phyloP scores from a whole-genome alignment of 2,329 filamentous ascomycete species.

The Claviceps cyperi region DNA sequence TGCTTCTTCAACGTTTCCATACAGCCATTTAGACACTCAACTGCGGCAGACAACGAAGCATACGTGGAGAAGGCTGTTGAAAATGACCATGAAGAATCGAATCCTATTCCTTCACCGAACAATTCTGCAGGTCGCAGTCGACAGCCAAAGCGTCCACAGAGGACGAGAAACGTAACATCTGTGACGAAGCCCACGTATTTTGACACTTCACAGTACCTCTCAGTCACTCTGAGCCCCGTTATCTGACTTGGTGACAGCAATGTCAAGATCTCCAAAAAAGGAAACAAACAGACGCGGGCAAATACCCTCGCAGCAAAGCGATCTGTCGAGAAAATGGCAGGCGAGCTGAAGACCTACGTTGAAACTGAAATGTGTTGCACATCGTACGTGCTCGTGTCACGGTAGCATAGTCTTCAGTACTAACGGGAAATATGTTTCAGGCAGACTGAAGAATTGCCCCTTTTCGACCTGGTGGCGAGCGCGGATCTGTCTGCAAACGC shows the following conservation, averaged over 20 bases:
- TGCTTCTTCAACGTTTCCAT: neutral
- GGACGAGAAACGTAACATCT: neutral
- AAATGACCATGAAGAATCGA: neutral
- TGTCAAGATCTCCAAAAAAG: neutral
- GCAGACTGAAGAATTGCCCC: neutral
- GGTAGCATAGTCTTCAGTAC: neutral
- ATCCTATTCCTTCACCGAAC: neutral
- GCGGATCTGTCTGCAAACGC: neutral
- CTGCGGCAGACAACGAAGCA: neutral
- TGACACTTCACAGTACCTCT: neutral
- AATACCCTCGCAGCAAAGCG: conserved; percentile 3
- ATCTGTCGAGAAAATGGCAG: neutral
- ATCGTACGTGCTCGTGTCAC: conserved; percentile 2
- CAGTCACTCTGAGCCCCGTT: neutral
- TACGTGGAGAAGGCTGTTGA: neutral
- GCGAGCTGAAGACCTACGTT: conserved; percentile 2
- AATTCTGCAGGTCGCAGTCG: neutral
- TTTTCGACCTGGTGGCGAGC: neutral
- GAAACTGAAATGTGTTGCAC: neutral
- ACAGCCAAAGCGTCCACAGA: neutral
- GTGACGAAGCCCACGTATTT: neutral
- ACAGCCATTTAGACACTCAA: neutral
- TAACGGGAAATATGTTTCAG: neutral
- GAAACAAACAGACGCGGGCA: neutral
- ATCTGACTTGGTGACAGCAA: neutral